These are phyloP conservation scores for Baeospora myosura DNA, from an alignment of 1,284 basidiomycete species.

Conservation along the genomic window DNA sequence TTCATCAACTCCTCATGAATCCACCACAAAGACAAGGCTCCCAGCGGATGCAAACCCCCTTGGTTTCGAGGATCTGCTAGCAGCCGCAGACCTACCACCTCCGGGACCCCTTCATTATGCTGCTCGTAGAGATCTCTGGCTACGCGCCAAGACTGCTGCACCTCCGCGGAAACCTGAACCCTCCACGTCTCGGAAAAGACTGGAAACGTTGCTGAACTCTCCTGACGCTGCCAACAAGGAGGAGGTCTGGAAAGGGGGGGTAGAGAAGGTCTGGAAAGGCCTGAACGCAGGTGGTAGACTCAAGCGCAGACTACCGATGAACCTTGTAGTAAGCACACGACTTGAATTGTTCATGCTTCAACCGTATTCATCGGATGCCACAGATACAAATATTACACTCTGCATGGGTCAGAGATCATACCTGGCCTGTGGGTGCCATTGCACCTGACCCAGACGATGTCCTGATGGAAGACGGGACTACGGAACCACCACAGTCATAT, in stretches of 20 bases:
- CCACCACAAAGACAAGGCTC: neutral
- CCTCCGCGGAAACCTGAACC: slow-evolving; percentile 20
- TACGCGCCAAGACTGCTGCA: slow-evolving; percentile 14
- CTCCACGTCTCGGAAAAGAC: slow-evolving; percentile 37
- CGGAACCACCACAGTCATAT: slow-evolving; percentile 4
- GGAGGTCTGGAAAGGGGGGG: slow-evolving; percentile 46
- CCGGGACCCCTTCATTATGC: slow-evolving; percentile 58
- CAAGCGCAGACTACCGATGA: slow-evolving; percentile 51
- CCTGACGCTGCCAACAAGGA: slow-evolving; percentile 44
- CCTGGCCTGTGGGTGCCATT: slow-evolving; percentile 57
- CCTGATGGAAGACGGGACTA: slow-evolving; percentile 15
- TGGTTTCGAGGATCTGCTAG: slow-evolving; percentile 34
- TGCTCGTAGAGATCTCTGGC: slow-evolving; percentile 57
- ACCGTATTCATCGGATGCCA: slow-evolving; percentile 10
- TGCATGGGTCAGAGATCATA: slow-evolving; percentile 66
- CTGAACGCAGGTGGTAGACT: slow-evolving; percentile 50
- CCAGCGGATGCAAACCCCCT: slow-evolving; percentile 7
- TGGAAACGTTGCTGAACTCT: slow-evolving; percentile 44
- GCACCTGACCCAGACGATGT: slow-evolving; percentile 55
- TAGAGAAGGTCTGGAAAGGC: slow-evolving; percentile 57
- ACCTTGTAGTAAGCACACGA: slow-evolving; percentile 45
- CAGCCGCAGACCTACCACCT: slow-evolving; percentile 37
- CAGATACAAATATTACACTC: slow-evolving; percentile 67
- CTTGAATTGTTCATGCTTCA: slow-evolving; percentile 7
- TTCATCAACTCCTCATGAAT: neutral